Evolutionary conservation across 2,329 filamentous ascomycete species (phyloP).

Genomic region (Aspergillus floridensis): DNA sequence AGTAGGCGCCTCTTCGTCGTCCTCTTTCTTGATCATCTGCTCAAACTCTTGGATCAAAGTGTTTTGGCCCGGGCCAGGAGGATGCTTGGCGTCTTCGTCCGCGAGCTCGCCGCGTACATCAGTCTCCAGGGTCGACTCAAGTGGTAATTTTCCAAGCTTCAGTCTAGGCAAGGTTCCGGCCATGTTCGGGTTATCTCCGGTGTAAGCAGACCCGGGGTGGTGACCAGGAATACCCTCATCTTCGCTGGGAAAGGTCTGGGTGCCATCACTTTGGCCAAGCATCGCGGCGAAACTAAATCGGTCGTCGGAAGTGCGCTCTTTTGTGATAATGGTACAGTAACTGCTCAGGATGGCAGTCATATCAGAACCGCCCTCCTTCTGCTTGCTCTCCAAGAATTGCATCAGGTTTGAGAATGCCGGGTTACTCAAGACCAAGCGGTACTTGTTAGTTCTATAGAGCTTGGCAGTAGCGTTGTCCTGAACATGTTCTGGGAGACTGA

Average conservation of each 20-base stretch:
- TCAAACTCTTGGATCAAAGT: conserved; percentile 85
- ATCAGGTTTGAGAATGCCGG: conserved; percentile 80
- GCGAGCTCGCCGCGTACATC: conserved; percentile 85
- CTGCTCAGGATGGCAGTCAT: conserved; percentile 70
- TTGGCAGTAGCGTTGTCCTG: conserved; percentile 73
- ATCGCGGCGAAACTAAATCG: conserved; percentile 60
- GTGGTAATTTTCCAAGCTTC: conserved; percentile 75
- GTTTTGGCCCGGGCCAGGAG: conserved; percentile 67
- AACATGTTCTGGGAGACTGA: conserved; percentile 75
- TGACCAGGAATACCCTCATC: conserved; percentile 69
- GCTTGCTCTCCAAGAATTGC: conserved; percentile 84
- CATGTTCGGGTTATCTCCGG: conserved; percentile 55
- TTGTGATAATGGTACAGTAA: conserved; percentile 57
- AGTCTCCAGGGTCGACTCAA: conserved; percentile 76
- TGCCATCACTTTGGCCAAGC: conserved; percentile 53
- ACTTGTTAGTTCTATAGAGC: conserved; percentile 81
- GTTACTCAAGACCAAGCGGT: conserved; percentile 83
- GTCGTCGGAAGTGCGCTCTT: conserved; percentile 58
- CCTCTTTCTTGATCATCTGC: conserved; percentile 81
- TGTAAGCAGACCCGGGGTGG: conserved; percentile 62
- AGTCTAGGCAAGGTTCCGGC: conserved; percentile 61
- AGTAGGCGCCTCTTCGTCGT: conserved; percentile 76
- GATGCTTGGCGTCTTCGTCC: conserved; percentile 76
- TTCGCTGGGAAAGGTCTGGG: conserved; percentile 59
- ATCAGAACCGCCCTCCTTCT: conserved; percentile 73